Conservation (phyloP, 2,329 filamentous ascomycete genomes). For the Diplodia corticola region DNA sequence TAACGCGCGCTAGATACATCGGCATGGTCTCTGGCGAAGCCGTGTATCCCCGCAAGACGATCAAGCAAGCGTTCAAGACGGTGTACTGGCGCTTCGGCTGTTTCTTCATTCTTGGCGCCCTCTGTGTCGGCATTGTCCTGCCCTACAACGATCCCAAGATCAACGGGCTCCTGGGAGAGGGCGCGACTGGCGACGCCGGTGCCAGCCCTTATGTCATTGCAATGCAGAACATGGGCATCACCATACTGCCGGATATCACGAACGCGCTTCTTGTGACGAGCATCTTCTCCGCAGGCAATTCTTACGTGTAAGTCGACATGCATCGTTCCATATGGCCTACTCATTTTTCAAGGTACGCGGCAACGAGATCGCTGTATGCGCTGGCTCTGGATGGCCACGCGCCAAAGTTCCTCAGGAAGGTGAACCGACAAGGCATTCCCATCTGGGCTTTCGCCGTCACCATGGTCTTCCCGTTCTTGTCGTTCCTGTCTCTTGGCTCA, state of each 20-base stretch:
- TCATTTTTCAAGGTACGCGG: conserved; percentile 11
- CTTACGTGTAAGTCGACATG: conserved; percentile 43
- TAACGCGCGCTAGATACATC: conserved; percentile 16
- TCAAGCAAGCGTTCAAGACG: conserved; percentile 51
- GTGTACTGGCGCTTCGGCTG: conserved; percentile 49
- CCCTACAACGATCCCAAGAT: conserved; percentile 69
- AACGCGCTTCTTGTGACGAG: conserved; percentile 40
- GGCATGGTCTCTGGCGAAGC: conserved; percentile 39
- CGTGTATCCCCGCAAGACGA: conserved; percentile 34
- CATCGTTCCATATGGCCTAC: not conserved
- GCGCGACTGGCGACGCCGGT: conserved; percentile 15
- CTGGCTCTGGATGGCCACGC: conserved; percentile 50
- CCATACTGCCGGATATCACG: conserved; percentile 33
- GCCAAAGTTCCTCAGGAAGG: conserved; percentile 55
- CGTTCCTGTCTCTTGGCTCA: conserved; percentile 37
- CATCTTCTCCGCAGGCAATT: conserved; percentile 54
- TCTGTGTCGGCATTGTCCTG: conserved; percentile 47
- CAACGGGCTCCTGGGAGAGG: conserved; percentile 47
- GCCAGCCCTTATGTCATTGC: conserved; percentile 32
- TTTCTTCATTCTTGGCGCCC: conserved; percentile 50
- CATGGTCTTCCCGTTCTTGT: conserved; percentile 40
- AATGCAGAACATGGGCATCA: conserved; percentile 38
- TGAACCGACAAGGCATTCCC: conserved; percentile 61
- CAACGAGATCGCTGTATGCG: conserved; percentile 42
- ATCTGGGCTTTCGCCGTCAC: conserved; percentile 58